These are phyloP conservation scores for Oryza longistaminata DNA, from an alignment of 176 grass and related monocot genomes.

Conservation along the genomic window DNA sequence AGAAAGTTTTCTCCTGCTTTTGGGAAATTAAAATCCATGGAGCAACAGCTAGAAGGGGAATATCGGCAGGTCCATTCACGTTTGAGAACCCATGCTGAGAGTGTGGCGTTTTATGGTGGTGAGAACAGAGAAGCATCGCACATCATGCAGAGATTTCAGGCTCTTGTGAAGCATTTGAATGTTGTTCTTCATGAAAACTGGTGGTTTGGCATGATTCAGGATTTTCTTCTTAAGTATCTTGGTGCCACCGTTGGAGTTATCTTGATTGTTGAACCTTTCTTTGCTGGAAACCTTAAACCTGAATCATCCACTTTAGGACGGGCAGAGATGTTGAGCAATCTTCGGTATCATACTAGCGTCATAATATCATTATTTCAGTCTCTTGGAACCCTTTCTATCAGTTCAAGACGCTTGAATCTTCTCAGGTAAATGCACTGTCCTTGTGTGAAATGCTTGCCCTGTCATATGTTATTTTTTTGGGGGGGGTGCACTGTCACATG, in stretches of 20 bases:
- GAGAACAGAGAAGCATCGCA: constrained; percentile 86
- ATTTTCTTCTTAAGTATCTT: constrained; percentile 98
- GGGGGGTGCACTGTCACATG: neutral
- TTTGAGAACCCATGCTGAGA: constrained; percentile 94
- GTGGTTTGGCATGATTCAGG: constrained; percentile 99
- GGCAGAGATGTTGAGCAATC: constrained; percentile 98
- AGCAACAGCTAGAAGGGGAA: constrained; percentile 97
- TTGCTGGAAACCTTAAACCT: constrained; percentile 82
- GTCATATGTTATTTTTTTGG: neutral
- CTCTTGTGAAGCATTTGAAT: constrained; percentile 77
- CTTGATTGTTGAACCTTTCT: constrained; percentile 96
- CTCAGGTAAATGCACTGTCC: constrained; percentile 62
- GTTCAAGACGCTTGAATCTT: constrained; percentile 85
- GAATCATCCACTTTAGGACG: constrained; percentile 87
- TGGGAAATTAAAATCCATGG: constrained; percentile 91
- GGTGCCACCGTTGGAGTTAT: constrained; percentile 92
- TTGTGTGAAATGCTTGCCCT: constrained; percentile 6
- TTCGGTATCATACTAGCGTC: constrained; percentile 97
- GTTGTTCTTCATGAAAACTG: constrained; percentile 94
- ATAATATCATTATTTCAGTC: constrained; percentile 98
- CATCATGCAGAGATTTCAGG: constrained; percentile 72
- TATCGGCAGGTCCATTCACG: constrained; percentile 93
- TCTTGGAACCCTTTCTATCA: constrained; percentile 86
- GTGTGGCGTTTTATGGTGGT: constrained; percentile 91
- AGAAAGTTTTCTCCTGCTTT: constrained; percentile 89